Evolutionary conservation across 2,329 filamentous ascomycete species (phyloP).

Genomic region (Trichoderma atroviride): DNA sequence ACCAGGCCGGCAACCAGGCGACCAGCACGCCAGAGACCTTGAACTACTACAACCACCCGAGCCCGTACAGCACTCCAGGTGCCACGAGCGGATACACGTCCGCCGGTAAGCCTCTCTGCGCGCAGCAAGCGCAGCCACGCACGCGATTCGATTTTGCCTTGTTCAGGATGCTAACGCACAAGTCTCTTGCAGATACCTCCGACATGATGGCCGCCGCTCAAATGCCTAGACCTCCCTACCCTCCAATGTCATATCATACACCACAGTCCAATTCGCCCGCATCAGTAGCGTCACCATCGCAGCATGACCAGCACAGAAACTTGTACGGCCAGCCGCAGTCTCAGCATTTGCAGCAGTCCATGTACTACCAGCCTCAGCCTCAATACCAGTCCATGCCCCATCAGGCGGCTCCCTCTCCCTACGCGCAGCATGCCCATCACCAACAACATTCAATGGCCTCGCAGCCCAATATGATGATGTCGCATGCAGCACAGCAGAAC

Average conservation of each 20-base stretch:
- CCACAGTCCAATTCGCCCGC: conserved; percentile 94
- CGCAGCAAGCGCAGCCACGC: conserved; percentile 25
- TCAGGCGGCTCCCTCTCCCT: conserved; percentile 62
- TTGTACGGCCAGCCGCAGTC: conserved; percentile 80
- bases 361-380: conserved; percentile 71
- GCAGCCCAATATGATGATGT: conserved; percentile 69
- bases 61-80: conserved; percentile 81
- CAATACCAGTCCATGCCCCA: conserved; percentile 69
- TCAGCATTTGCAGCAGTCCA: conserved; percentile 76
- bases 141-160: conserved; percentile 13
- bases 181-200: conserved; percentile 53
- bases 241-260: conserved; percentile 88
- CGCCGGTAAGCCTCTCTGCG: conserved; percentile 65
- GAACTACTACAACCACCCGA: conserved; percentile 77
- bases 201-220: conserved; percentile 68
- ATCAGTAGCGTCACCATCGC: conserved; percentile 85
- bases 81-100: conserved; percentile 83
- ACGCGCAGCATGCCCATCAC: conserved; percentile 59
- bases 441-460: conserved; percentile 62
- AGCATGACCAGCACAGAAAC: conserved; percentile 85
- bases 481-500: conserved; percentile 59
- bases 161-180: conserved; percentile 21
- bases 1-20: conserved; percentile 67
- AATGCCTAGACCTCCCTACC: conserved; percentile 79
- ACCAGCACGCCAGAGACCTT: conserved; percentile 66